Evolutionary conservation across 805 yeast genomes (phyloP).

Genomic region (Hanseniaspora occidentalis): DNA sequence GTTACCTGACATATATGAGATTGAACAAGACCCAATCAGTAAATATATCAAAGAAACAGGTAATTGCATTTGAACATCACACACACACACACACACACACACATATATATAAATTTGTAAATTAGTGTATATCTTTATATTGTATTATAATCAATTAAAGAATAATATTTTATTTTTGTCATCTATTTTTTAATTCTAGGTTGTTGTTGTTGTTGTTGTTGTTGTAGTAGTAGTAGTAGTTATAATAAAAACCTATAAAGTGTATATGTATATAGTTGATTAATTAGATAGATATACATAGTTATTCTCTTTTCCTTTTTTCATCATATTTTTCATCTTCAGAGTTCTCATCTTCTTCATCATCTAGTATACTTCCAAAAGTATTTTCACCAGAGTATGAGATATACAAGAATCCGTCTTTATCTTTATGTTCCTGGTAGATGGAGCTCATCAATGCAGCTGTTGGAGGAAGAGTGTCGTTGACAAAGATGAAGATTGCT

Average conservation of each 20-base stretch:
- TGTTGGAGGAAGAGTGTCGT: conserved; percentile 94
- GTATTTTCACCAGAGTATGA: conserved; percentile 97
- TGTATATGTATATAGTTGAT: neutral
- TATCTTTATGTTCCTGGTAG: conserved; percentile 94
- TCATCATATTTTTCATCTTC: neutral
- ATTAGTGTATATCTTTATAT: neutral
- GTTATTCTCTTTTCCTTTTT: neutral
- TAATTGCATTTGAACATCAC: conserved; percentile 17
- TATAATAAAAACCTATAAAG: neutral
- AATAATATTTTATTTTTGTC: no score
- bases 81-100: no score
- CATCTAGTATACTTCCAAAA: conserved; percentile 43
- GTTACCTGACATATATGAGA: conserved; percentile 31
- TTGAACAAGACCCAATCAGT: conserved; percentile 47
- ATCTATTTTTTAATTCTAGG: no score
- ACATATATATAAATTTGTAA: neutral
- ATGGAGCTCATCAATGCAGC: conserved; percentile 93
- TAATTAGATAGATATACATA: no score
- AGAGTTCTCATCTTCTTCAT: neutral
- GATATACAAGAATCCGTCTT: conserved; percentile 93
- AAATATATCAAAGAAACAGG: conserved; percentile 32
- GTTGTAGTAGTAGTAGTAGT: neutral
- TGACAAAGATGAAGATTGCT: conserved; percentile 95
- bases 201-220: neutral
- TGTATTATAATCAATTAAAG: neutral